A percentile compares a stretch with the other conserved stretches of the same genome.
Conservation (phyloP, 169 alveolate species). For the Amoebophrya sp. region DNA sequence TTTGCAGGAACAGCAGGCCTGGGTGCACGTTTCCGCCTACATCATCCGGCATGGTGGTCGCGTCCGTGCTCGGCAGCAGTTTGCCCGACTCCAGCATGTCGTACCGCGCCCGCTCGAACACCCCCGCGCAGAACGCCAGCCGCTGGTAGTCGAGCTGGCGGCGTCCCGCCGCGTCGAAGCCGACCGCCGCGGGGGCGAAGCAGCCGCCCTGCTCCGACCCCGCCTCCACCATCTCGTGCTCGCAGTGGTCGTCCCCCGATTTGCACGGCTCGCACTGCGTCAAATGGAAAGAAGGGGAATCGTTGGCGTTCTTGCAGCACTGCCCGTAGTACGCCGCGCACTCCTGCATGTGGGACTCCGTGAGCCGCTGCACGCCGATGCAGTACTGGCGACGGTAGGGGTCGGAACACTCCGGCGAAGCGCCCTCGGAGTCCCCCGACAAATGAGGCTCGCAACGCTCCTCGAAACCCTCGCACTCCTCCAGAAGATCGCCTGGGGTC, state of each 20-base stretch:
- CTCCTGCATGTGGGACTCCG: not conserved
- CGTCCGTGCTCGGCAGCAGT: not conserved
- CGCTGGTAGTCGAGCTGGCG: not conserved
- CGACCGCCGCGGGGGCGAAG: too few species aligned
- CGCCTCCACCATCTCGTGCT: not conserved
- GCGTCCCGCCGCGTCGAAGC: too few species aligned
- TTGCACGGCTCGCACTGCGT: not conserved
- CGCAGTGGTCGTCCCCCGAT: not conserved
- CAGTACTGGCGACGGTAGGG: not conserved
- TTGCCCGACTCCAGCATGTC: not conserved
- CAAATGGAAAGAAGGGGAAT: not conserved
- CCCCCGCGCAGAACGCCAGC: not conserved
- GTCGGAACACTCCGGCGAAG: not conserved
- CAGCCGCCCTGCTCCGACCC: not conserved
- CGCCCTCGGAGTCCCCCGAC: too few species aligned
- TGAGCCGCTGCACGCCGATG: not conserved
- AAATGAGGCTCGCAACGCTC: not conserved
- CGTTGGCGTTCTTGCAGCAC: not conserved
- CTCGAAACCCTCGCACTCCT: not conserved
- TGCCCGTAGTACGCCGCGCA: not conserved
- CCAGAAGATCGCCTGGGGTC: not conserved
- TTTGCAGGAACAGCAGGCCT: not conserved
- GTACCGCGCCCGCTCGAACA: not conserved
- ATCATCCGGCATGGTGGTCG: not conserved
- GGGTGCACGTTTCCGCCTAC: not conserved